These are phyloP conservation scores for Huntiella savannae DNA, from an alignment of 2,329 filamentous ascomycete genomes.

Conservation along the genomic window DNA sequence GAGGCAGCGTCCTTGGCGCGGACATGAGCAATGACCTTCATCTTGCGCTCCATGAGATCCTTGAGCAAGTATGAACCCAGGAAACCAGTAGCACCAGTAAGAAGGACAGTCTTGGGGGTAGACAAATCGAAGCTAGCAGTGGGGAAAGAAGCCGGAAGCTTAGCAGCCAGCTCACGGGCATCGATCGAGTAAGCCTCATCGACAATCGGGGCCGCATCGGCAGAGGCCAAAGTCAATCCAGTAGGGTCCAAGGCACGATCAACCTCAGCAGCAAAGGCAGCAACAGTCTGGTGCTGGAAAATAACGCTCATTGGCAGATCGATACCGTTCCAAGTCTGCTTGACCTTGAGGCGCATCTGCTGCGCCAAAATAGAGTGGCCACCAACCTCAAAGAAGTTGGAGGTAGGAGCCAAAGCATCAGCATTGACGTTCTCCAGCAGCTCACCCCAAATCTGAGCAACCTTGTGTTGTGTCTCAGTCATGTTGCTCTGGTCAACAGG, in stretches of 20 bases:
- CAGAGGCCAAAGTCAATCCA: constrained; percentile 16
- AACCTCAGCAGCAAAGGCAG: constrained; percentile 17
- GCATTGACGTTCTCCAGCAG: constrained; percentile 12
- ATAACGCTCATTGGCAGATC: constrained; percentile 18
- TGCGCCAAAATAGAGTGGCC: constrained; percentile 37
- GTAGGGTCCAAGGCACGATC: constrained; percentile 15
- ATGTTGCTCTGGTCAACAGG: constrained; percentile 30
- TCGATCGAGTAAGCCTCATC: constrained; percentile 32
- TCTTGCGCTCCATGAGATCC: constrained; percentile 47
- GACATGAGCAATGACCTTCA: constrained; percentile 55
- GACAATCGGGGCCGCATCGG: constrained; percentile 12
- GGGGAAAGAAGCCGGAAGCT: constrained; percentile 26
- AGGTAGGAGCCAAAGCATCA: constrained; percentile 14
- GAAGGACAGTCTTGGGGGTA: constrained; percentile 41
- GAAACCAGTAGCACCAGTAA: constrained; percentile 83
- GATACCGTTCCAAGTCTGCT: constrained; percentile 16
- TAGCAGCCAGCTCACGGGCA: constrained; percentile 28
- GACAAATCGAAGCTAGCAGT: constrained; percentile 15
- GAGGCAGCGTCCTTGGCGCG: constrained; percentile 43
- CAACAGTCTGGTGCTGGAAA: constrained; percentile 17
- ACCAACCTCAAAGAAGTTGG: constrained; percentile 22
- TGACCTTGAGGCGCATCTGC: constrained; percentile 21
- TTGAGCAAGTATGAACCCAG: constrained; percentile 62
- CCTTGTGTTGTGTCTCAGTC: constrained; percentile 16
- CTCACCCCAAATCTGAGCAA: constrained; percentile 13